phyloP scores from a whole-genome alignment of 306 rosid genomes.

The Inga leiocalycina region DNA sequence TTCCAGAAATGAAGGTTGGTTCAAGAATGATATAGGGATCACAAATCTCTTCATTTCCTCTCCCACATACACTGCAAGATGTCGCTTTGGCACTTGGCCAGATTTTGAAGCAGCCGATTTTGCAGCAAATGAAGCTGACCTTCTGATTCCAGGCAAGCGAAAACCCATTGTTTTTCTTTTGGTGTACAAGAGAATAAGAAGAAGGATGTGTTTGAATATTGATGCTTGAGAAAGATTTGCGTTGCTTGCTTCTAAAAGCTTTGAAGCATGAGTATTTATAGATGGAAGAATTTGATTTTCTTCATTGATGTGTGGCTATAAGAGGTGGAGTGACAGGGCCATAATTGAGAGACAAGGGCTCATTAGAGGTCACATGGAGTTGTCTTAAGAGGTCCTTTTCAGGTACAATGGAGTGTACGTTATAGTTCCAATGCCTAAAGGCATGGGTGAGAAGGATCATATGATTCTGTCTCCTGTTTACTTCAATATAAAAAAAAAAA shows the following conservation, averaged over 20 bases:
- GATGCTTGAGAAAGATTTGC: not conserved
- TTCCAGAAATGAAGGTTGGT: constrained; percentile 8
- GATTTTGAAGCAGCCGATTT: not conserved
- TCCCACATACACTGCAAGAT: constrained; percentile 29
- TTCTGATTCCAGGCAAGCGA: not conserved
- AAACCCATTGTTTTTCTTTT: constrained; percentile 1
- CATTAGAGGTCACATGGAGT: not conserved
- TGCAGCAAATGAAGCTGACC: not conserved
- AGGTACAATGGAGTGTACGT: not conserved
- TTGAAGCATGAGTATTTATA: not conserved
- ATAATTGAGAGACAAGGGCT: not conserved
- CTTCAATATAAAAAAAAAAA: not conserved
- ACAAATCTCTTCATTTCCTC: constrained; percentile 30
- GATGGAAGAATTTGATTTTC: not conserved
- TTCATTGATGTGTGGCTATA: not conserved
- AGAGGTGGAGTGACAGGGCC: not conserved
- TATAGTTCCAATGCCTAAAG: not conserved
- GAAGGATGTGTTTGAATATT: not conserved
- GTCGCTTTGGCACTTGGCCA: constrained; percentile 23
- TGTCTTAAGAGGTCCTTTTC: not conserved
- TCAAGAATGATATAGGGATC: constrained; percentile 33
- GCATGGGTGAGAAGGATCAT: not conserved
- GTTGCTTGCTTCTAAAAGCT: not conserved
- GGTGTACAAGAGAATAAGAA: not conserved
- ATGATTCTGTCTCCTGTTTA: not conserved